Base-by-base conservation (phyloP, 805 yeast species). In the Saccharomycopsis sp. region DNA sequence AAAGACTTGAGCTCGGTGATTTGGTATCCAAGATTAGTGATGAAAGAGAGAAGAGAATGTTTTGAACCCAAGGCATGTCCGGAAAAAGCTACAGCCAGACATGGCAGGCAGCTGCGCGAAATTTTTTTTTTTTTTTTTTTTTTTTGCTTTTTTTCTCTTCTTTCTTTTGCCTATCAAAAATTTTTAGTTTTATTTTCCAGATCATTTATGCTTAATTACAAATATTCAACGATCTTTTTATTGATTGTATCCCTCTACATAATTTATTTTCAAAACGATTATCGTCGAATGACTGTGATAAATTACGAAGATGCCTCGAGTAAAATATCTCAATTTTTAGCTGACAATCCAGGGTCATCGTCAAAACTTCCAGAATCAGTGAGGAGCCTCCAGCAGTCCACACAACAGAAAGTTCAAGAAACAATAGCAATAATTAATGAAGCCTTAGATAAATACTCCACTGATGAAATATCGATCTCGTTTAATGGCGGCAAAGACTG, bases 401-500 rank as follows among this genome's bases (percentile, higher is more conserved):
- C 50, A 13, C 45, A 51, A 40, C n/a, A 16, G 9, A 44, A 47
- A 27, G 38, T 50, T 4, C 27, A 27, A 20, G 43, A 45, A 17
- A 40, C 50, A 2, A 20, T 50, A 27, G 26, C 22, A 4, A 31
- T 45, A 3, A 40, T 51, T 8, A 20, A 27, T 9, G 38, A 45
- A n/a, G 41, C 48, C 3, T 26, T 53, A 24, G 47, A 48, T 13
- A 38, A 44, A 20, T 59, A 56, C 46, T 45, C 51, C 1, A 43
- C 65, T 11, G 65, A 70, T 9, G 79, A 82, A 47, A 63, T 85
- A 3, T 82, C 97, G 0, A 69, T 93, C 11, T 84, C 95, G 2
- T 93, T 83, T 61, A 93, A 93, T 59, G 98, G 98, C 8, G 98
- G 98, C 1, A 93, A 93, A 58, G 98, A 93, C 64, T 93, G 97